Base-by-base conservation (phyloP, 1,284 basidiomycete genomes). In the Irpex sp. region DNA sequence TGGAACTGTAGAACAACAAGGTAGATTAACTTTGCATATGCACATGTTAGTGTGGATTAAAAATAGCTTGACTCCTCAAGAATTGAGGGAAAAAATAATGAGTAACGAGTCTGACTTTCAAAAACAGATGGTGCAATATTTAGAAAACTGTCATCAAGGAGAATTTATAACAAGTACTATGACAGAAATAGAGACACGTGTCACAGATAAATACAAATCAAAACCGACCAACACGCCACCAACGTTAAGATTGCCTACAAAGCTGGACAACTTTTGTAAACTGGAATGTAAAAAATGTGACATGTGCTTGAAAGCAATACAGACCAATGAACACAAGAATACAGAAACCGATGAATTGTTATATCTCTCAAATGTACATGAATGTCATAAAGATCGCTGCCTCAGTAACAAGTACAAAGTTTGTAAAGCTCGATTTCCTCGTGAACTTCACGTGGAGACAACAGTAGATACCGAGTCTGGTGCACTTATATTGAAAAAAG, bases 1-100 rank as follows among this genome's bases (percentile, higher is more conserved):
- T 69, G 75, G 74, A 3, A 75, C 72, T 3, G 72, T 77, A 0
- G 75, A 77, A 60, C 71, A 76, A 61, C 76, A 77, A 66, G 76
- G 76, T 0, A 63, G 72, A 5, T 49, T 75, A 0, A 75, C 76
- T 0, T 53, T 76, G 1, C 75, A 77, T 65, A 43, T 66, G 57
- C 66, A 47, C 57, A 53, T 62, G 61, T 58, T 51, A 56, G 50
- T 60, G 35, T 76, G 72, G 75, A 69, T 68, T 17, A 61, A 64
- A 19, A 59, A 64, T 46, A 51, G 63, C 15, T 31, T 59, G 31
- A 59, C 47, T 11, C 57, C 47, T 19, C 58, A 60, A 56, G 70
- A 74, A 55, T 69, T 76, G 5, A 54, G 70, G 3, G 67, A 74
- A 1, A 60, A 55, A 31, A 51, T 77, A 7, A 57, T 74, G 57